Evolutionary conservation across 2,329 filamentous ascomycete species (phyloP).

Genomic region (Stagonosporopsis tanaceti): DNA sequence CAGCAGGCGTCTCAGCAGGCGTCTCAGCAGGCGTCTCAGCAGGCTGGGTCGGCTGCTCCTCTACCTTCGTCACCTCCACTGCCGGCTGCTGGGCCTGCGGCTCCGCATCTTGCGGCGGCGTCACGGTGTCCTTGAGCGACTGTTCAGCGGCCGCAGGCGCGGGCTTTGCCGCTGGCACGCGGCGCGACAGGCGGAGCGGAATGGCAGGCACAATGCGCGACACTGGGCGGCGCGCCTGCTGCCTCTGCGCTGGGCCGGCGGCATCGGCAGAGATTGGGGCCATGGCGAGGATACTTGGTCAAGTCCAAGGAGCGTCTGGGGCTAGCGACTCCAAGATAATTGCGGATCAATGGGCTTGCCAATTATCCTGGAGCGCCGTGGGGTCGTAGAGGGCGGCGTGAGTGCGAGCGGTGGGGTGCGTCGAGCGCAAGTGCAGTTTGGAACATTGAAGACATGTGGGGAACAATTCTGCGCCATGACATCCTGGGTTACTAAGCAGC

Average conservation of each 20-base stretch:
- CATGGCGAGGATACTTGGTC: constrained; percentile 30
- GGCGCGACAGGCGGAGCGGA: constrained; percentile 45
- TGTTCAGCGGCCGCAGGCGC: constrained; percentile 43
- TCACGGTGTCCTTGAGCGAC: constrained; percentile 28
- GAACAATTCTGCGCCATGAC: constrained; percentile 16
- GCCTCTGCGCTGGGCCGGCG: constrained; percentile 34
- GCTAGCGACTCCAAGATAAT: constrained; percentile 54
- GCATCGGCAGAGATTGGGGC: constrained; percentile 37
- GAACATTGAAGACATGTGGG: constrained; percentile 16
- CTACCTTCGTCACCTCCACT: constrained; percentile 20
- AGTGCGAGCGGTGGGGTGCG: constrained; percentile 24
- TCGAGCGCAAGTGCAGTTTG: constrained; percentile 19
- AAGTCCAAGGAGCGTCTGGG: constrained; percentile 17
- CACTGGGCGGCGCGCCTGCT: constrained; percentile 35
- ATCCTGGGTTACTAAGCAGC: constrained; percentile 13
- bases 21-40: constrained; percentile 10
- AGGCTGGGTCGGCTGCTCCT: constrained; percentile 17
- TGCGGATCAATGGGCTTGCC: constrained; percentile 39
- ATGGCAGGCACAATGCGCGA: constrained; percentile 50
- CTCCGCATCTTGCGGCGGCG: constrained; percentile 18
- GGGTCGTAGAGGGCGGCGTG: constrained; percentile 20
- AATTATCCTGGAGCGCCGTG: constrained; percentile 54
- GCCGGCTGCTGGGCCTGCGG: constrained; percentile 22
- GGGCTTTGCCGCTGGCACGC: constrained; percentile 34
- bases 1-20: constrained; percentile 8